Evolutionary conservation across 2,329 filamentous ascomycete genomes (phyloP).

Genomic region (Ophiostoma ips): DNA sequence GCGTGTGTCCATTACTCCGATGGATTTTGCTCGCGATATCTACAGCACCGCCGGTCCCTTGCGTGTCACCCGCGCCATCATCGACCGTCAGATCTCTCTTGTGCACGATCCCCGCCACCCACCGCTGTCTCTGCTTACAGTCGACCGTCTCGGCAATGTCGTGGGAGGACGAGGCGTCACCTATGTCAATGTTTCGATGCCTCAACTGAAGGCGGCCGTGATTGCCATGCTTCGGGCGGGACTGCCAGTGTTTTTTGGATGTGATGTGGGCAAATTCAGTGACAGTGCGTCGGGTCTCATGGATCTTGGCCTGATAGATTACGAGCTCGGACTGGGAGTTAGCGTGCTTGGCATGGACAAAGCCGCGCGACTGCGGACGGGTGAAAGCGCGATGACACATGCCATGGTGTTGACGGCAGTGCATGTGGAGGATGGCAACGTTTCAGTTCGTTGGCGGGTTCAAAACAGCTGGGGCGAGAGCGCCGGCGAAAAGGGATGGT

Average conservation of each 20-base stretch:
- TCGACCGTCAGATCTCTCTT: conserved; percentile 62
- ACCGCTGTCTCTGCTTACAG: conserved; percentile 58
- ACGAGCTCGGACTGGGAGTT: conserved; percentile 72
- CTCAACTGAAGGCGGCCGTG: conserved; percentile 55
- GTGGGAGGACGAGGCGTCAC: conserved; percentile 61
- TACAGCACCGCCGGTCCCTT: conserved; percentile 36
- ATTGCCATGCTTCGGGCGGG: conserved; percentile 67
- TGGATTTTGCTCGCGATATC: conserved; percentile 57
- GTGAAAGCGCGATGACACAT: conserved; percentile 77
- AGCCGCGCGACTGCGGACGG: conserved; percentile 55
- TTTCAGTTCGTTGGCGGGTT: conserved; percentile 57
- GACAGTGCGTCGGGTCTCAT: conserved; percentile 58
- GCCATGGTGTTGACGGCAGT: conserved; percentile 86
- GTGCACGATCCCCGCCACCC: conserved; percentile 76
- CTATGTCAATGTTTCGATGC: conserved; percentile 73
- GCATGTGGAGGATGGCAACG: conserved; percentile 54
- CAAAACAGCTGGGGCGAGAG: conserved; percentile 72
- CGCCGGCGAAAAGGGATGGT: conserved; percentile 66
- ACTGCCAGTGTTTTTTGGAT: conserved; percentile 76
- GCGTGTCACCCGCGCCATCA: conserved; percentile 43
- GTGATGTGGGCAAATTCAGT: conserved; percentile 73
- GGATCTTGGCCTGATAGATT: conserved; percentile 65
- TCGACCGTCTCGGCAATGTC: conserved; percentile 68
- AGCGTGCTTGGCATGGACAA: conserved; percentile 61
- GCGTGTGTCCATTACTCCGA: conserved; percentile 50